Percentiles rank a stretch among this genome's conserved stretches.
These are phyloP conservation scores for Melastoma malabathricum DNA, from an alignment of 345 rosid genomes.

Conservation along the genomic window DNA sequence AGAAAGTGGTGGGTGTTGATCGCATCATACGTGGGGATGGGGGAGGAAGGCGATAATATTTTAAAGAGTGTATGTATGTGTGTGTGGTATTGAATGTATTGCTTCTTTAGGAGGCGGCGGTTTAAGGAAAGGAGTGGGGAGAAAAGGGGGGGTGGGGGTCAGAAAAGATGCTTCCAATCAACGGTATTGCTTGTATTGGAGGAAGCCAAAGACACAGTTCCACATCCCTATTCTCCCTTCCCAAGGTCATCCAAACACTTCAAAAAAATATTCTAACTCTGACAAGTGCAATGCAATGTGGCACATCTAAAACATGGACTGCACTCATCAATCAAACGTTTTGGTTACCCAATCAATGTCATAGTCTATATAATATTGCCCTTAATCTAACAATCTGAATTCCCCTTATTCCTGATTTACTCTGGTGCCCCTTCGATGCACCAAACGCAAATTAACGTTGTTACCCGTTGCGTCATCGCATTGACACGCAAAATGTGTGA, in stretches of 20 bases:
- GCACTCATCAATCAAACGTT: no score
- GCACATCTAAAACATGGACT: no score
- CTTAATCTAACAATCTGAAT: no score
- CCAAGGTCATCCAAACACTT: neutral
- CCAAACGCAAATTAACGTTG: no score
- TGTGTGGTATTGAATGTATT: neutral
- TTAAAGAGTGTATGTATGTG: neutral
- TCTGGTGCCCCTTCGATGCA: no score
- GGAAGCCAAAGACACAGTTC: conserved; percentile 5
- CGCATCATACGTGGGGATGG: conserved; percentile 3
- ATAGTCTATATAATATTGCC: no score
- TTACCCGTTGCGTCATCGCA: no score
- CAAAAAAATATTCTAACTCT: neutral
- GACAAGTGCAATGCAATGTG: neutral
- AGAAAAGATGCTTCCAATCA: conserved; percentile 14
- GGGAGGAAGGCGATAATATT: neutral
- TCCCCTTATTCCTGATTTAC: no score
- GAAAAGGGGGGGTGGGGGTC: no score
- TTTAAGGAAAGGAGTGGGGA: neutral
- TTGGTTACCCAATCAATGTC: no score
- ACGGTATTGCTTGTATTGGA: conserved; percentile 19
- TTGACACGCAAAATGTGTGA: no score
- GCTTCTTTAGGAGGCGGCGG: conserved; percentile 3
- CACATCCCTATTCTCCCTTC: neutral
- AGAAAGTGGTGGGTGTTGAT: conserved; percentile 23